Base-by-base conservation (phyloP, 2,329 filamentous ascomycete genomes). In the Colletotrichum lentis region DNA sequence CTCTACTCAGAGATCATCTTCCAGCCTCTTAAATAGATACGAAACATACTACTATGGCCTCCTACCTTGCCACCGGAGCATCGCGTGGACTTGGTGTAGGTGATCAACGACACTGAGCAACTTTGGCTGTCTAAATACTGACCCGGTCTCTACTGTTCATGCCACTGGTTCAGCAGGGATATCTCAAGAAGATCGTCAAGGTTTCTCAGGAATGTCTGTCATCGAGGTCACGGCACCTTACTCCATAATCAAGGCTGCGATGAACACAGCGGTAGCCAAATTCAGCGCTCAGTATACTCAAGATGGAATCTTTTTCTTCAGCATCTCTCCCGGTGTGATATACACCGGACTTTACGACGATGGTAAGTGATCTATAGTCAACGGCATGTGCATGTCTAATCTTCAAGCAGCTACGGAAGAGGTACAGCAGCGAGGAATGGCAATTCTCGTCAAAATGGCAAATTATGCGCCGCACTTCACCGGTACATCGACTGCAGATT, bases 211-310 rank as follows among this genome's bases (percentile, higher is more conserved):
- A 20, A 66, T 81, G 47, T 82, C 81, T 0, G 86, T 78, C 0
- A 71, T 87, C 53, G 73, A 77, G 0, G 62, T 75, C 1, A 69
- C 72, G 0, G 69, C 76, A 0, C 73, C 80, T 0, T 89, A 89
- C 70, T 70, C 82, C 1, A 78, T 80, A 20, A 82, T 77, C 73
- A 86, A 88, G 73, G 85, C 80, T 0, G 87, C 83, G 0, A 24
- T 84, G 50, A 89, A 89, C 71, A 74, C 83, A 16, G 77, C 81
- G 1, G 76, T 85, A 1, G 83, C 83, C 67, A 89, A 89, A 75
- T 88, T 81, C 73, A 81, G 77, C 61, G 81, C 80, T 0, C 75
- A 84, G 71, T 84, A 85, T 68, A 78, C 76, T 54, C 76, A 80
- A 39, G 77, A 87, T 0, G 85, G 83, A 0, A 78, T 89, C 0